Base-by-base conservation (phyloP, 345 rosid genomes). In the Bruguiera gymnorhiza region DNA sequence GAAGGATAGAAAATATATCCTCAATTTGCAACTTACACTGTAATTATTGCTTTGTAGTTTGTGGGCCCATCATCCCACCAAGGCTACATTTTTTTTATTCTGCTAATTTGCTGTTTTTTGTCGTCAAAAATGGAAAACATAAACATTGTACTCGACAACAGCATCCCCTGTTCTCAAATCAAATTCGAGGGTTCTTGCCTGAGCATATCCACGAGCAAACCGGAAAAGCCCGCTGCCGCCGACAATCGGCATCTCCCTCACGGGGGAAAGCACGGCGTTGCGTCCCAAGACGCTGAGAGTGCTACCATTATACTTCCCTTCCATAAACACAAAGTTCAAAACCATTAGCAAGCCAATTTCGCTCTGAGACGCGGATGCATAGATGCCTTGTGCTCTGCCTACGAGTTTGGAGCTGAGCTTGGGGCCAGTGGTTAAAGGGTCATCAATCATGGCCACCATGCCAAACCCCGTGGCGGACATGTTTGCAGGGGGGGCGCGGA, bases 211-310 rank as follows among this genome's bases (percentile, higher is more conserved):
- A 0, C 68, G 51, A 3, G 78, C 72, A 37, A 77, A 77, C 53
- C 76, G 71, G 71, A 77, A 80, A 39, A 67, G 39, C 65, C 76
- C 76, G 19, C 73, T 77, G n/a, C 79, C 74, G 0, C 81, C 81
- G 2, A 80, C 54, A 8, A 80, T 55, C 10, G 81, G 76, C 68
- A 74, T 74, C 69, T 74, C 78, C 34, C 73, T 68, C 2, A 69
- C 65, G 8, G 68, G 59, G 37, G 69, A 68, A 26, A 68, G 56
- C 4, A 74, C 34, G 24, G 50, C 57, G 60, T 74, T 68, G 18
- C 78, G 64, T 13, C 78, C 78, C 58, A 74, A 59, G 6, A 74
- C 30, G 66, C 78, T 74, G 19, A 74, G 78, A 8, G 43, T 62
- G 51, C 78, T 74, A 10, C 78, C 78, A 23, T 74, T 74, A 20